Percentiles rank a stretch among this genome's conserved stretches.
phyloP scores from a whole-genome alignment of 2,329 filamentous ascomycete genomes.

The Apiospora marii region DNA sequence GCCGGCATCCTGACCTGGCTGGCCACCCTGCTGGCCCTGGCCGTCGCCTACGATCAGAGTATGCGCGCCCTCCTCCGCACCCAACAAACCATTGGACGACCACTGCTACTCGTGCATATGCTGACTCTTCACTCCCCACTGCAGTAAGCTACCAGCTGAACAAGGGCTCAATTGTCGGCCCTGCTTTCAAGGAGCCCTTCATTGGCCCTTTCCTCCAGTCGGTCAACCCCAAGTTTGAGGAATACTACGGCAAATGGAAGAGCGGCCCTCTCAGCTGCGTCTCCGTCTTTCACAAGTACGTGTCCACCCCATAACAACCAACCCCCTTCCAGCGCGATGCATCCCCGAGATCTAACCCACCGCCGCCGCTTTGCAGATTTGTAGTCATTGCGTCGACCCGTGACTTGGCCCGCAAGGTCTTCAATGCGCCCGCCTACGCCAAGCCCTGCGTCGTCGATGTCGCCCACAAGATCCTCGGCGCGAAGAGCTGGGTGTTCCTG shows the following conservation, averaged over 20 bases:
- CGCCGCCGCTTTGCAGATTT: conserved; percentile 67
- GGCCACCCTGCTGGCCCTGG: conserved; percentile 73
- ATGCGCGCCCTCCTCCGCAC: conserved; percentile 45
- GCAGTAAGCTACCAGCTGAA: conserved; percentile 77
- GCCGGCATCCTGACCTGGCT: conserved; percentile 69
- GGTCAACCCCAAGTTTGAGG: conserved; percentile 87
- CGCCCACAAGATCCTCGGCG: conserved; percentile 90
- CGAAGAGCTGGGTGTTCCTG: conserved; percentile 96
- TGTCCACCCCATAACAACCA: conserved; percentile 18
- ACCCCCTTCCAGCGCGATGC: not conserved
- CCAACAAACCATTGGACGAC: conserved; percentile 28
- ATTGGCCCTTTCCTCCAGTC: conserved; percentile 97
- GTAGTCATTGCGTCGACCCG: conserved; percentile 95
- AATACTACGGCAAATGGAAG: conserved; percentile 92
- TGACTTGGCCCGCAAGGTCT: conserved; percentile 94
- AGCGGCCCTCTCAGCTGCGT: conserved; percentile 95
- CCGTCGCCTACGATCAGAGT: conserved; percentile 91
- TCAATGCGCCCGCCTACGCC: conserved; percentile 91
- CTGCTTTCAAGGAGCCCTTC: conserved; percentile 79
- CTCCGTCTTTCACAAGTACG: conserved; percentile 98
- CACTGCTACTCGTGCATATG: conserved; percentile 13
- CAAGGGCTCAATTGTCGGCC: conserved; percentile 80
- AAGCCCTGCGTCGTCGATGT: conserved; percentile 97
- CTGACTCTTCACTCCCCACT: conserved; percentile 32
- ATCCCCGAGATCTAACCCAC: conserved; percentile 17